These are phyloP conservation scores for Fusarium pseudocircinatum DNA, from an alignment of 2,329 filamentous ascomycete species.

Conservation along the genomic window DNA sequence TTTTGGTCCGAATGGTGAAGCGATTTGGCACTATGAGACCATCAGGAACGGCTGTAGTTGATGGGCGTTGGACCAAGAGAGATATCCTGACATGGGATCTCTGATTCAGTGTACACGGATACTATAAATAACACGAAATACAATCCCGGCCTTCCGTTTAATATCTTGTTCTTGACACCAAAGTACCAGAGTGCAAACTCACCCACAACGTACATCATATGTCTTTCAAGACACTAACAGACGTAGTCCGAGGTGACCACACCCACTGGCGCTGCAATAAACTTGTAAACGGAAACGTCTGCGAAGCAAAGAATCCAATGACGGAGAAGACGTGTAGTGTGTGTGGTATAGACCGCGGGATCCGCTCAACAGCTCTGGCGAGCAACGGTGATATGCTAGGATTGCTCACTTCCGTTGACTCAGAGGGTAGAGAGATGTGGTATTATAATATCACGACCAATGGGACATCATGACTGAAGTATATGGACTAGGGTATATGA, in stretches of 20 bases:
- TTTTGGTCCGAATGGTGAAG: background rate
- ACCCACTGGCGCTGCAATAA: background rate
- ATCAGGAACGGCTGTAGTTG: background rate
- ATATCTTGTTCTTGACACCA: too few relatives aligned
- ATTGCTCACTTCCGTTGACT: background rate
- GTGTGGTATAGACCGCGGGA: background rate
- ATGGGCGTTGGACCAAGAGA: accelerated
- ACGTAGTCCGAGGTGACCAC: background rate
- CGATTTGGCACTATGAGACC: background rate
- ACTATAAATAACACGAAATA: background rate
- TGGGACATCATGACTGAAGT: accelerated
- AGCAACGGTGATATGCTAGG: background rate
- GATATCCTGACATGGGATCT: accelerated
- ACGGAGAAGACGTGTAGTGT: background rate
- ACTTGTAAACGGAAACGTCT: background rate
- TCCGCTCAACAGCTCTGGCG: background rate
- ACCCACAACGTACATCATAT: background rate
- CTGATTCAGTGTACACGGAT: accelerated
- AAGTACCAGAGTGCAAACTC: too few relatives aligned
- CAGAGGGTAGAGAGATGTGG: background rate
- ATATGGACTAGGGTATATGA: accelerated
- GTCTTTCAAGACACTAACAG: background rate
- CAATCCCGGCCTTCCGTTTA: too few relatives aligned
- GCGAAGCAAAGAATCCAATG: background rate
- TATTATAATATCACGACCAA: background rate